Base-by-base conservation (phyloP, 192 early-diverging fungal genomes). In the Allomyces macrogynus region DNA sequence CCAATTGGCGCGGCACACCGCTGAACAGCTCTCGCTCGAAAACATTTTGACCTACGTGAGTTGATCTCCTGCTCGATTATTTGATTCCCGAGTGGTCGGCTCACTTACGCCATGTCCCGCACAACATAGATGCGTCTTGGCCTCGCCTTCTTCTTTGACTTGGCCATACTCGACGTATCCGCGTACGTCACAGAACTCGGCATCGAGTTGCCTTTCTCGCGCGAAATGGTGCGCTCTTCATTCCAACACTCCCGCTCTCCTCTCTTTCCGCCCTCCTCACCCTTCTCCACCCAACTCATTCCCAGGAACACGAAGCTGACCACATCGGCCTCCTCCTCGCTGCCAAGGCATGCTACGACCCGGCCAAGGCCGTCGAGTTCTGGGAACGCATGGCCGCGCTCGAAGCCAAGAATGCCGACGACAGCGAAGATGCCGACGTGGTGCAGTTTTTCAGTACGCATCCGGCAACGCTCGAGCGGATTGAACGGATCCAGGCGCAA, bases 291-390 rank as follows among this genome's bases (percentile, higher is more conserved):
- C 1, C 12, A n/a, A n/a, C n/a, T n/a, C 8, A 10, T 20, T 43
- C 49, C 20, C 88, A 85, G 67, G 95, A 98, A 75, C 80, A 76
- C 24, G 95, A 98, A 71, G 95, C 95, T 5, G 95, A 98, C 73
- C 76, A 83, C 61, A 89, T 98, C 70, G 92, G 92, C 0, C 72
- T 98, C 26, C 64, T 79, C 49, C 74, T 98, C n/a, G 93, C 95
- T 89, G 83, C 91, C 5, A 78, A 85, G 64, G 95, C 95, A 24
- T 98, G 95, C 70, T 98, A 86, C 70, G 81, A 95, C 69, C 95
- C 95, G 0, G 66, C 65, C 14, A 83, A 87, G 66, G 89, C 91
- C 23, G 75, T 85, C 0, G 71, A 71, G 9, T 75, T 98, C 69
- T 98, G 95, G 95, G 32, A 40, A 7, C 32, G 32, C 7, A 40